A percentile compares a stretch with the other conserved stretches of the same genome.
Conservation (phyloP, 441 rosid genomes). For the Eugenia klotzschiana region DNA sequence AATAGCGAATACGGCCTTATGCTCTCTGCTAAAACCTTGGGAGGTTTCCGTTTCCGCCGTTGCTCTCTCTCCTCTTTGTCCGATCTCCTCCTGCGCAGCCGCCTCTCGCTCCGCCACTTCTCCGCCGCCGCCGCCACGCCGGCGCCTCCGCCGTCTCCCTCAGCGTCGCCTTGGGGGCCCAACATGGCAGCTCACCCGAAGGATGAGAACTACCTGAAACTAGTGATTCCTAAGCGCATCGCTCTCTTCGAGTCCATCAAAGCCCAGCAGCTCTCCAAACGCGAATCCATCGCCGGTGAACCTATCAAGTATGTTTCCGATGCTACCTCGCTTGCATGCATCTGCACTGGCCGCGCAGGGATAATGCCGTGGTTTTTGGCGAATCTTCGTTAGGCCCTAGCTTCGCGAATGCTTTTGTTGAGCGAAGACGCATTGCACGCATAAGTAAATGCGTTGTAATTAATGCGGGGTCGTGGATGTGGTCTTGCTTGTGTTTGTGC, state of each 20-base stretch:
- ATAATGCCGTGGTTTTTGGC: not conserved
- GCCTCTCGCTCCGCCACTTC: conserved; percentile 7
- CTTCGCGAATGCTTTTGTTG: not conserved
- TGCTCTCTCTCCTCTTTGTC: not conserved
- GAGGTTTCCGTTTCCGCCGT: not conserved
- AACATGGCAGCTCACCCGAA: conserved; percentile 22
- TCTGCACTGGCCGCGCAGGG: not conserved
- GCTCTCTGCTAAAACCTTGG: conserved; percentile 1
- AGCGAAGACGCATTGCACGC: not conserved
- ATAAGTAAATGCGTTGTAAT: not conserved
- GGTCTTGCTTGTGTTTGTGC: not conserved
- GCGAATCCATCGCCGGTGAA: conserved; percentile 51
- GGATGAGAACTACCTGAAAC: conserved; percentile 49
- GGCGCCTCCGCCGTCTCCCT: not conserved
- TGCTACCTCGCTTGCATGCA: not conserved
- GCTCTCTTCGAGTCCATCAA: conserved; percentile 53
- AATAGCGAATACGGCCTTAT: not conserved
- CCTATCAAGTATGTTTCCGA: conserved; percentile 40
- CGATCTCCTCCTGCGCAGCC: conserved; percentile 15
- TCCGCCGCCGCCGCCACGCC: conserved; percentile 4
- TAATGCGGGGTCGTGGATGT: not conserved
- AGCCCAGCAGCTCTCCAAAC: conserved; percentile 40
- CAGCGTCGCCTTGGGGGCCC: conserved; percentile 9
- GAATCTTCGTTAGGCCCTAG: not conserved
- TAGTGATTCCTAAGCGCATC: conserved; percentile 60